A percentile compares a stretch with the other conserved stretches of the same genome.
These are phyloP conservation scores for Saccharomycopsis sp. DNA, from an alignment of 805 yeast species.

Conservation along the genomic window DNA sequence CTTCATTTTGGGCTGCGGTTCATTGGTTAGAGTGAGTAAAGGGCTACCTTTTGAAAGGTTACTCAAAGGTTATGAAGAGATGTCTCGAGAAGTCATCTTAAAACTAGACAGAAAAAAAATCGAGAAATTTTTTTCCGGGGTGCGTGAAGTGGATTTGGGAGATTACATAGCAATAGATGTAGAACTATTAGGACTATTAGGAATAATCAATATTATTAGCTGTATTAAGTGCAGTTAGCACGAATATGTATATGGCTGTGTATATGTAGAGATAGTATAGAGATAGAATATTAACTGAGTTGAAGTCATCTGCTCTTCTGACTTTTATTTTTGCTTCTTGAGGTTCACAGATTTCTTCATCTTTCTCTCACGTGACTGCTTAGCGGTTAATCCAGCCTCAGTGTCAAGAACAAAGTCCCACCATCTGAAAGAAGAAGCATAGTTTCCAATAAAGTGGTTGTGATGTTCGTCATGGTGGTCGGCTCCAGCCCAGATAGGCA, in stretches of 20 bases:
- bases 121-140: not conserved
- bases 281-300: too few species aligned
- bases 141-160: not conserved
- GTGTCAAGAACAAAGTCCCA: conserved; percentile 87
- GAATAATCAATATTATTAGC: too few species aligned
- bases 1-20: conserved; percentile 10
- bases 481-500: conserved; percentile 98
- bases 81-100: too few species aligned
- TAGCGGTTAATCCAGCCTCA: conserved; percentile 83
- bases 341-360: conserved; percentile 48
- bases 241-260: too few species aligned
- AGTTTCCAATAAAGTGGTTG: conserved; percentile 91
- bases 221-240: too few species aligned
- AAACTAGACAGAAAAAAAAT: not conserved
- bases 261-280: too few species aligned
- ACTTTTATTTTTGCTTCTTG: not conserved
- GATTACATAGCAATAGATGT: not conserved
- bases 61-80: too few species aligned
- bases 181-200: not conserved
- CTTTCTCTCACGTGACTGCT: conserved; percentile 61
- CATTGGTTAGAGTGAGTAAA: not conserved
- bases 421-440: conserved; percentile 92
- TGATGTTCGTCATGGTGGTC: conserved; percentile 98
- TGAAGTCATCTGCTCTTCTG: too few species aligned
- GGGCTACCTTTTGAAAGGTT: not conserved